Evolutionary conservation across 1,284 basidiomycete species (phyloP).

Genomic region (Trametes sp.): DNA sequence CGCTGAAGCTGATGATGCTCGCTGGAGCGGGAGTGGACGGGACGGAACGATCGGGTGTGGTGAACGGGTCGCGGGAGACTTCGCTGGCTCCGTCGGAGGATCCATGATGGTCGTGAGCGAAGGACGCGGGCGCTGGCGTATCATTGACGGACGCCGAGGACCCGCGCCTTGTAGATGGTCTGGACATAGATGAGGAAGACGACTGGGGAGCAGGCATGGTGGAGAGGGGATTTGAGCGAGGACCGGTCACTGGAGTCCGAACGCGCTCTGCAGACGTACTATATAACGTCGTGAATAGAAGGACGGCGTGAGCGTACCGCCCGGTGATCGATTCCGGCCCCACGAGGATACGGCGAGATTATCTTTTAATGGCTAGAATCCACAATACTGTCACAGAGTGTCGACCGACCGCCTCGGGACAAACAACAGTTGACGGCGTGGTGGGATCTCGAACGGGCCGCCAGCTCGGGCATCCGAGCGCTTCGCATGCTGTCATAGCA

Average conservation of each 20-base stretch:
- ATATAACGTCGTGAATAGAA: not conserved
- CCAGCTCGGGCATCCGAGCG: slow-evolving; percentile 11
- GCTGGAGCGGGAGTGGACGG: slow-evolving; percentile 52
- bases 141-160: slow-evolving; percentile 17
- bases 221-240: slow-evolving; percentile 8
- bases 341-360: slow-evolving; percentile 3
- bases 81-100: slow-evolving; percentile 28
- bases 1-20: slow-evolving; percentile 53
- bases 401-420: slow-evolving; percentile 15
- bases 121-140: slow-evolving; percentile 36
- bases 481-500: slow-evolving; percentile 16
- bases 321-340: slow-evolving; percentile 7
- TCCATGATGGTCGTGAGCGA: slow-evolving; percentile 31
- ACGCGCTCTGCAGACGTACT: not conserved
- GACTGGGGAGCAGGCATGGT: slow-evolving; percentile 12
- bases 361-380: slow-evolving; percentile 2
- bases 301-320: slow-evolving; percentile 10
- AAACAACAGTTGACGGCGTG: slow-evolving; percentile 9
- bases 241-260: not conserved
- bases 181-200: slow-evolving; percentile 2
- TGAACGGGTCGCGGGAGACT: slow-evolving; percentile 40
- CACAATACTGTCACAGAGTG: slow-evolving; percentile 14
- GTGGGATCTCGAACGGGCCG: slow-evolving; percentile 4
- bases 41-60: slow-evolving; percentile 39
- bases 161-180: slow-evolving; percentile 13